These are phyloP conservation scores for Talaromyces albobiverticillius DNA, from an alignment of 2,329 filamentous ascomycete genomes.

Conservation along the genomic window DNA sequence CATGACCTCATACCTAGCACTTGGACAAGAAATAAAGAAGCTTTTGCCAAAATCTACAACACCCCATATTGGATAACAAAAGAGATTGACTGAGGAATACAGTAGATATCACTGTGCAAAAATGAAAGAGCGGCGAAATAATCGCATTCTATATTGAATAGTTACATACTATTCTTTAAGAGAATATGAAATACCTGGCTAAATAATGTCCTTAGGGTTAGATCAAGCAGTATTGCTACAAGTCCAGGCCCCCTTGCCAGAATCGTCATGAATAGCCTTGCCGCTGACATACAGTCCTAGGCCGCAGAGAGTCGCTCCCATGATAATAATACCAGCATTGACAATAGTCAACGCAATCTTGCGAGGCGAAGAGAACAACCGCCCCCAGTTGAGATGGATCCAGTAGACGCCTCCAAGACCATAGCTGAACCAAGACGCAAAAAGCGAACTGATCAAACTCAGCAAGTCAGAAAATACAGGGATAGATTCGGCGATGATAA, in stretches of 20 bases:
- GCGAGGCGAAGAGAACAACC: constrained; percentile 38
- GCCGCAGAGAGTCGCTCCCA: constrained; percentile 31
- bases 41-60: too few relatives aligned
- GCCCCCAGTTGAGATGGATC: constrained; percentile 47
- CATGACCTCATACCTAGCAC: too few relatives aligned
- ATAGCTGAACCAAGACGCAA: too few relatives aligned
- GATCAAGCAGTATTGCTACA: constrained; percentile 2
- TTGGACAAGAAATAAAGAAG: too few relatives aligned
- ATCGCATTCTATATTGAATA: too few relatives aligned
- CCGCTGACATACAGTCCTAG: constrained; percentile 42
- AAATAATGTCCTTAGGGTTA: too few relatives aligned
- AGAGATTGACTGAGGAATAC: too few relatives aligned
- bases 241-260: neutral
- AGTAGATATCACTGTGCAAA: too few relatives aligned
- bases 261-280: constrained; percentile 33
- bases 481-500: constrained; percentile 66
- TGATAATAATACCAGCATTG: constrained; percentile 18
- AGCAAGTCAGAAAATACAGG: constrained; percentile 64
- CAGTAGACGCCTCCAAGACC: constrained; percentile 46
- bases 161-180: too few relatives aligned
- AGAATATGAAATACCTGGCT: too few relatives aligned
- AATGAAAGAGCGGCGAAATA: too few relatives aligned
- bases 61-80: too few relatives aligned
- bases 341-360: constrained; percentile 39
- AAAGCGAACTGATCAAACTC: constrained; percentile 61